phyloP scores from a whole-genome alignment of 176 grass and related monocot genomes.

The Rhynchospora tenuis region DNA sequence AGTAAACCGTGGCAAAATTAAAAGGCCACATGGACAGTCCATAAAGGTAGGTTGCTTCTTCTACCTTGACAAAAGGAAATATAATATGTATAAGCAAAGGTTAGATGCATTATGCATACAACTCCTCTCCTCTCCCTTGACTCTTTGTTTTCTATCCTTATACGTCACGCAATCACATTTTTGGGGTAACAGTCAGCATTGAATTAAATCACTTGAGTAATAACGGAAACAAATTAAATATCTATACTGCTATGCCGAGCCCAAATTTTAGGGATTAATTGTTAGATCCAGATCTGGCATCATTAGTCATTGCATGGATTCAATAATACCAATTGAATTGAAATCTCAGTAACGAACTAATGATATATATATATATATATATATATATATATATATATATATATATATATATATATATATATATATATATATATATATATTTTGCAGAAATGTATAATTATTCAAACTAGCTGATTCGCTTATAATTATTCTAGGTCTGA shows the following conservation, averaged over 20 bases:
- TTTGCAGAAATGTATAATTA: not conserved
- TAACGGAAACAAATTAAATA: not conserved
- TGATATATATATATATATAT: too few relatives aligned
- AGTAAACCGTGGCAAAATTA: slow-evolving; percentile 2
- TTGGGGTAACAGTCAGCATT: slow-evolving; percentile 2
- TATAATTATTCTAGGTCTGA: too few relatives aligned
- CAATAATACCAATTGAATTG: not conserved
- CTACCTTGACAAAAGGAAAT: not conserved
- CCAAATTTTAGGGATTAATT: slow-evolving; percentile 5
- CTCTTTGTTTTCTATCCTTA: slow-evolving; percentile 34
- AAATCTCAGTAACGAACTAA: not conserved
- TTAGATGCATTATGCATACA: slow-evolving; percentile 1
- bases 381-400: too few relatives aligned
- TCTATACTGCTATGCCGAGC: not conserved
- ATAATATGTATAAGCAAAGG: not conserved
- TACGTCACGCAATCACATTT: slow-evolving; percentile 38
- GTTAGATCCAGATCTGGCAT: slow-evolving; percentile 4
- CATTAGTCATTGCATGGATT: too few relatives aligned
- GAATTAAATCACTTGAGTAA: not conserved
- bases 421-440: too few relatives aligned
- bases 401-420: too few relatives aligned
- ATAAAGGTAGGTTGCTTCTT: slow-evolving; percentile 31
- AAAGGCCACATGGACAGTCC: slow-evolving; percentile 53
- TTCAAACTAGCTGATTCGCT: too few relatives aligned
- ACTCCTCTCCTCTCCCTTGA: slow-evolving; percentile 1